Evolutionary conservation across 805 yeast species (phyloP).

Genomic region (Starmerella vaccinii): DNA sequence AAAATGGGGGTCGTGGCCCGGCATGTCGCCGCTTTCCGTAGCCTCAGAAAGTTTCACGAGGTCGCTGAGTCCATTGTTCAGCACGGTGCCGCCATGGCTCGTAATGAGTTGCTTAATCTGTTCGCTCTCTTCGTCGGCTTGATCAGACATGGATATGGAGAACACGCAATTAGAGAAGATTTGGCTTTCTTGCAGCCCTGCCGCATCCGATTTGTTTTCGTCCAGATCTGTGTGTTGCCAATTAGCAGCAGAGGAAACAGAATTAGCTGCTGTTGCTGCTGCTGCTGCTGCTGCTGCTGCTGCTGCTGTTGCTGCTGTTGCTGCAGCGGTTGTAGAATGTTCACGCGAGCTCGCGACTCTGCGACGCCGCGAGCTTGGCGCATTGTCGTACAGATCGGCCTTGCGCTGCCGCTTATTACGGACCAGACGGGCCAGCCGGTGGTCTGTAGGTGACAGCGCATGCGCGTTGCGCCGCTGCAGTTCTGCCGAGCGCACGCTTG

Average conservation of each 20-base stretch:
- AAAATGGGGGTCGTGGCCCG: slow-evolving; percentile 2
- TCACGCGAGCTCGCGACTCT: neutral
- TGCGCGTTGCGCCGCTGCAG: neutral
- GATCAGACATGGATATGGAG: slow-evolving; percentile 7
- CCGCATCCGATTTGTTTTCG: no score
- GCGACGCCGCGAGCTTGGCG: neutral
- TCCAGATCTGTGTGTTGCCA: no score
- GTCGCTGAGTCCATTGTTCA: slow-evolving; percentile 9
- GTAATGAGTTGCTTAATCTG: neutral
- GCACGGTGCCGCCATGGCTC: slow-evolving; percentile 9
- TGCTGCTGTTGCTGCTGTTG: neutral
- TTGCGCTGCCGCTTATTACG: neutral
- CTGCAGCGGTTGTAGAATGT: neutral
- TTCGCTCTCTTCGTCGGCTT: slow-evolving; percentile 3
- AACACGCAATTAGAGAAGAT: slow-evolving; percentile 6
- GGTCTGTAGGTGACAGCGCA: neutral
- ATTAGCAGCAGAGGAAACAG: no score
- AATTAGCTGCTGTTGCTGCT: neutral
- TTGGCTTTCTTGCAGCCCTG: no score
- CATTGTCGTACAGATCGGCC: neutral
- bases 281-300: neutral
- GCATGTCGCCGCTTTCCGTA: neutral
- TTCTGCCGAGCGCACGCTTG: neutral
- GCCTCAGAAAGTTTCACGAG: neutral
- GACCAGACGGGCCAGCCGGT: neutral